A percentile compares a stretch with the other conserved stretches of the same genome.
Evolutionary conservation across 345 rosid genomes (phyloP).

Genomic region (Cardamine chenopodiifolia): DNA sequence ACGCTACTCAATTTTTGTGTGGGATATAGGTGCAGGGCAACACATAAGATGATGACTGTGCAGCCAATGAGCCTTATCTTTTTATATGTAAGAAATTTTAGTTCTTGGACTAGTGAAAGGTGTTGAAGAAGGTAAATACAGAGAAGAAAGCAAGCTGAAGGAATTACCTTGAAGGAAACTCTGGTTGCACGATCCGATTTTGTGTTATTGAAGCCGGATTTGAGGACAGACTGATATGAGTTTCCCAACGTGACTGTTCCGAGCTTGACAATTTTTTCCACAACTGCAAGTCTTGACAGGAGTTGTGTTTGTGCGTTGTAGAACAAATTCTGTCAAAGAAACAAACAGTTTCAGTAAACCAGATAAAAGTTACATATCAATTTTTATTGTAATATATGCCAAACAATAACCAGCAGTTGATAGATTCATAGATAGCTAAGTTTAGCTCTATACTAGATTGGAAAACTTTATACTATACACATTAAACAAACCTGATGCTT

Average conservation of each 20-base stretch:
- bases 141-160: conserved; percentile 2
- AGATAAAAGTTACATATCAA: conserved; percentile 9
- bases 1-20: too few species aligned
- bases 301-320: conserved; percentile 59
- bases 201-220: conserved; percentile 58
- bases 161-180: conserved; percentile 74
- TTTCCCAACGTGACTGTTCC: conserved; percentile 56
- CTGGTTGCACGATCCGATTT: conserved; percentile 67
- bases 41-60: conserved; percentile 1
- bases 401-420: conserved; percentile 2
- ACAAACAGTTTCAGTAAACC: background rate
- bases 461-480: background rate
- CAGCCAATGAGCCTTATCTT: background rate
- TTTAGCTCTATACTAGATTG: background rate
- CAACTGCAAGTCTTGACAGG: conserved; percentile 54
- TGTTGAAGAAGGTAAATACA: background rate
- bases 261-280: conserved; percentile 56
- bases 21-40: too few species aligned
- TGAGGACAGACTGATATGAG: conserved; percentile 49
- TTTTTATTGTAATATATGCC: background rate
- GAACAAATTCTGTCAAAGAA: conserved; percentile 57
- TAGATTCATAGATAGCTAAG: conserved; percentile 1
- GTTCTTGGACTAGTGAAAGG: background rate
- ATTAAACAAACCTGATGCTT: conserved; percentile 41
- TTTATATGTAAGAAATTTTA: background rate